Evolutionary conservation across 2,329 filamentous ascomycete species (phyloP), one percentile per base, ranked within the genome.

Genomic region (Trichoderma sp.): DNA sequence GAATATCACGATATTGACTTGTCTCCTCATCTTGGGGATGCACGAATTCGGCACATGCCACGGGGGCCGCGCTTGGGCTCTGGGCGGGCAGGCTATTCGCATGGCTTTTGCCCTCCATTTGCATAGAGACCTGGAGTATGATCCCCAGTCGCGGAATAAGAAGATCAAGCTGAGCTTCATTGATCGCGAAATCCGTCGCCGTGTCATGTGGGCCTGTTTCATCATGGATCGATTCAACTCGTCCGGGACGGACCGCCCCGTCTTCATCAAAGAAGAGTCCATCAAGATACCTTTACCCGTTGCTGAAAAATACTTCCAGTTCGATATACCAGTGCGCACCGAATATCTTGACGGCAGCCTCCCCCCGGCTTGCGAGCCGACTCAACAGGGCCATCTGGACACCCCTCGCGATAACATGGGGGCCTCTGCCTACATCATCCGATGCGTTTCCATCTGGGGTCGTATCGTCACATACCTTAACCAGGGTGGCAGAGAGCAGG

Each of bases 121-220:
- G 30, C 95, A 99, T 79, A 91, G 90, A 73, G 95, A 98, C 75
- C 83, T 97, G 30, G 92, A 96, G 68, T 87, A 90, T 72, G 92
- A 96, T 70, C 90, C 91, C 0, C 78, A 86, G 43, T 84, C 84
- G n/a, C 81, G 83, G n/a, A 85, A 85, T 47, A 83, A 84, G 21
- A 81, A 84, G 14, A 83, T 84, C 2, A 86, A 90, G 68, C 83
- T 95, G 60, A 97, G 92, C 74, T 95, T 95, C 70, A 92, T 93
- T 17, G 95, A 98, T 75, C 89, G 92, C 30, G 95, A 99, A 75
- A 97, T 98, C 62, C 86, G 95, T 67, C 83, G 95, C 70, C 86
- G 95, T 64, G 95, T 93, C 2, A 98, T 99, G 94, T 99, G 95
- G 95, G 91, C 93, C 14, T 98, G 94, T 74, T 97, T 97, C 73